phyloP scores from a whole-genome alignment of 306 rosid genomes.

The Luffa acutangula region DNA sequence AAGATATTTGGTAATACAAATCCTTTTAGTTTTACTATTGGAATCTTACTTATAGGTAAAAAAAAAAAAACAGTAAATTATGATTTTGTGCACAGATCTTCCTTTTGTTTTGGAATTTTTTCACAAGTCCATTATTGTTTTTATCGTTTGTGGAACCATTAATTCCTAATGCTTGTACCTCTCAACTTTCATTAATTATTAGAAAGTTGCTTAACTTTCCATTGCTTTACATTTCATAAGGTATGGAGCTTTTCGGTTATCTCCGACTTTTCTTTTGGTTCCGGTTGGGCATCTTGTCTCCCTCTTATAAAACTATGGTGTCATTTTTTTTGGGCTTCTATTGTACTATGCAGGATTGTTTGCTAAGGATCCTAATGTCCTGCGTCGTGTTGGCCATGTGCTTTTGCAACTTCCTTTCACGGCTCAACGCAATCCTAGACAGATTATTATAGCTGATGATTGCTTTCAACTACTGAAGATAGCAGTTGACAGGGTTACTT shows the following conservation, averaged over 20 bases:
- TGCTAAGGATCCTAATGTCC: conserved; percentile 71
- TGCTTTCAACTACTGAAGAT: conserved; percentile 66
- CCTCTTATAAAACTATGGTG: neutral
- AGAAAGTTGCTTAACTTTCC: neutral
- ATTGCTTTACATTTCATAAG: neutral
- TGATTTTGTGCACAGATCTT: neutral
- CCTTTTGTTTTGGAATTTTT: neutral
- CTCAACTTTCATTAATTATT: neutral
- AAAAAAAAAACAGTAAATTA: neutral
- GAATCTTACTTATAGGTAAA: neutral
- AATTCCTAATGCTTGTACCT: neutral
- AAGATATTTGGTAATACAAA: neutral
- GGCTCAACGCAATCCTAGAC: conserved; percentile 61
- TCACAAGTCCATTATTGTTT: neutral
- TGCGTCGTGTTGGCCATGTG: conserved; percentile 74
- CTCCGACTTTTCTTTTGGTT: neutral
- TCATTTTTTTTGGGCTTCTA: neutral
- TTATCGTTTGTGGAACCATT: neutral
- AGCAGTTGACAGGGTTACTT: conserved; percentile 66
- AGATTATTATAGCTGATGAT: conserved; percentile 75
- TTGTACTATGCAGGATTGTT: conserved; percentile 61
- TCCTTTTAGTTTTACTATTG: neutral
- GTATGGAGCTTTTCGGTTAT: neutral
- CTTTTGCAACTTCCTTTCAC: conserved; percentile 67
- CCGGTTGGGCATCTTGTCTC: neutral